A percentile compares a stretch with the other conserved stretches of the same genome.
These are phyloP conservation scores for Globisporangium paroecandrum DNA, from an alignment of 352 stramenopile genomes.

Conservation along the genomic window DNA sequence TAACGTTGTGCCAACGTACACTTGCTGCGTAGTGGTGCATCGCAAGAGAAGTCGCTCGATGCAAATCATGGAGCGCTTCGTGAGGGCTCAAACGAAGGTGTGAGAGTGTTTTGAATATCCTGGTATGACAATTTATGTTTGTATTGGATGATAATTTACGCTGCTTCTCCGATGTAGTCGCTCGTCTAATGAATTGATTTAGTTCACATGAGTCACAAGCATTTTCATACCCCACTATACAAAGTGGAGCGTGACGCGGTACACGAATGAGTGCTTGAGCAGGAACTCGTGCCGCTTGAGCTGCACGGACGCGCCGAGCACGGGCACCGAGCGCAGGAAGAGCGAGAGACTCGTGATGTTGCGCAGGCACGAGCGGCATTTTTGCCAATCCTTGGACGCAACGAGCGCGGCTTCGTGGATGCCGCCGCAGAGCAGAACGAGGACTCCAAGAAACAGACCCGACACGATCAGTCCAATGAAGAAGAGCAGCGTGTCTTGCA, in stretches of 20 bases:
- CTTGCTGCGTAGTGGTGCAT: too few species aligned
- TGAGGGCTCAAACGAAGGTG: too few species aligned
- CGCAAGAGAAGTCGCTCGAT: too few species aligned
- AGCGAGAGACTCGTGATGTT: conserved; percentile 83
- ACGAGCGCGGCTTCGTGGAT: conserved; percentile 50
- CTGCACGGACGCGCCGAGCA: conserved; percentile 56
- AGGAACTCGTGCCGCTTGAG: conserved; percentile 82
- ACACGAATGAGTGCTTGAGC: conserved; percentile 77
- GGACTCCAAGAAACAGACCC: conserved; percentile 52
- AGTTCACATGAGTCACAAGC: conserved; percentile 3
- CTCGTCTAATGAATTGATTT: conserved; percentile 2
- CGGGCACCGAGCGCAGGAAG: conserved; percentile 68
- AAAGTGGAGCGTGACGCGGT: conserved; percentile 77
- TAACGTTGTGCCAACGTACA: too few species aligned
- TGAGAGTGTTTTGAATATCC: too few species aligned
- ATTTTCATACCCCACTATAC: conserved; percentile 25
- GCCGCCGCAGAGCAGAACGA: conserved; percentile 60
- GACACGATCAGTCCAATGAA: conserved; percentile 39
- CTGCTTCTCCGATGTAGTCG: background rate
- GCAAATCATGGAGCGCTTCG: too few species aligned
- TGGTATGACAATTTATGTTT: background rate
- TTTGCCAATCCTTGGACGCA: conserved; percentile 69
- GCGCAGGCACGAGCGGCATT: conserved; percentile 68
- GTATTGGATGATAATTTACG: conserved; percentile 6
- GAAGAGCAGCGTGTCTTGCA: conserved; percentile 63